A percentile compares a stretch with the other conserved stretches of the same genome.
These are phyloP conservation scores for Penicillium crystallinum DNA, from an alignment of 495 filamentous ascomycete species.

Conservation along the genomic window DNA sequence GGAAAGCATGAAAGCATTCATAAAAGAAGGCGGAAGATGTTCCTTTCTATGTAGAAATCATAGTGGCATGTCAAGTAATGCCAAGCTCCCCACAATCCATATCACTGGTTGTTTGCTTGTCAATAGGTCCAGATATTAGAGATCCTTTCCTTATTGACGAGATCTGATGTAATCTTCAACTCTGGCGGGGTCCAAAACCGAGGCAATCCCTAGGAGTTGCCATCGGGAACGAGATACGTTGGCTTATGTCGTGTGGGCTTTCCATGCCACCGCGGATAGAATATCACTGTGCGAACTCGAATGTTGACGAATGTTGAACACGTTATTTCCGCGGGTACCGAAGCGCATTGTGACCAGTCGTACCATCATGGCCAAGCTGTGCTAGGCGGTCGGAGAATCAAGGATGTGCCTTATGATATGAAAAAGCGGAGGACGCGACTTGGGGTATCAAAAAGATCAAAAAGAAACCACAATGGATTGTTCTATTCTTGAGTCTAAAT, in stretches of 20 bases:
- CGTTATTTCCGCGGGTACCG: neutral
- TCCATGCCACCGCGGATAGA: no score
- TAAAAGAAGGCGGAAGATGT: no score
- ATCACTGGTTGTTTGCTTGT: neutral
- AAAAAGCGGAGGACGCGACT: neutral
- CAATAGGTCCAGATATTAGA: neutral
- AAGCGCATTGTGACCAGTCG: neutral
- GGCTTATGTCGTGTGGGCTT: no score
- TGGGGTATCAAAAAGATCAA: conserved; percentile 1
- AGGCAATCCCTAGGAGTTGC: no score
- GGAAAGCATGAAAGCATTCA: no score
- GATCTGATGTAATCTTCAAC: no score
- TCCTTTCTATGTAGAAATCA: neutral
- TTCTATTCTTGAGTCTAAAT: conserved; percentile 23
- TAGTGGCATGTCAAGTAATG: neutral
- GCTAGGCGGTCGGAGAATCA: neutral
- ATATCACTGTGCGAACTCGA: no score
- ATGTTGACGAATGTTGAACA: no score
- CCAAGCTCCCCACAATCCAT: neutral
- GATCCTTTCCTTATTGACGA: neutral
- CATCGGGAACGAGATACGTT: no score
- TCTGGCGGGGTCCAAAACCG: no score
- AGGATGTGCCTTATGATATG: neutral
- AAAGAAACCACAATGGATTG: neutral
- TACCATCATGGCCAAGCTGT: neutral